Conservation (phyloP, 805 yeast genomes). For the Wickerhamomyces bisporus region DNA sequence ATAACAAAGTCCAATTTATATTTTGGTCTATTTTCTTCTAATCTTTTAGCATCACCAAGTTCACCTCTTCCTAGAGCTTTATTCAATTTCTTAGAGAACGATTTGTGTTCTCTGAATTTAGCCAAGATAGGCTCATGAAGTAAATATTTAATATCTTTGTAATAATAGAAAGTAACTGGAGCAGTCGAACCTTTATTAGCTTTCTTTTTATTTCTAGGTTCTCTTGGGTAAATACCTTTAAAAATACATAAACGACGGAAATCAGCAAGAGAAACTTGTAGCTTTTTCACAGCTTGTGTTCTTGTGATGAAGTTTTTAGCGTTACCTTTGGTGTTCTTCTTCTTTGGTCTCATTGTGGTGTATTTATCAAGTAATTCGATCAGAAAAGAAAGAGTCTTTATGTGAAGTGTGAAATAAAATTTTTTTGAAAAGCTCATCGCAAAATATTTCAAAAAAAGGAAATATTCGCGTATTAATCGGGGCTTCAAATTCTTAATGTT, state of each 20-base stretch:
- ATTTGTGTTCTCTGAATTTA: slow-evolving; percentile 92
- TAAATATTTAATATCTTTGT: slow-evolving; percentile 90
- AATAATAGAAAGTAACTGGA: slow-evolving; percentile 88
- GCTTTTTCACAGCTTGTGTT: slow-evolving; percentile 86
- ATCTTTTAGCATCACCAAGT: slow-evolving; percentile 76
- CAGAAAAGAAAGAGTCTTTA: too few relatives aligned
- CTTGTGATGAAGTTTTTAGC: slow-evolving; percentile 91
- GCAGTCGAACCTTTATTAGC: slow-evolving; percentile 98
- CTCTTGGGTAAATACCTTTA: slow-evolving; percentile 97
- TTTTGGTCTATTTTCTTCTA: slow-evolving; percentile 75
- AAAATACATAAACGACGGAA: slow-evolving; percentile 95
- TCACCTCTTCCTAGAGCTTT: slow-evolving; percentile 91
- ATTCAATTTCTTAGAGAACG: slow-evolving; percentile 86
- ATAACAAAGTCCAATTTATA: slow-evolving; percentile 87
- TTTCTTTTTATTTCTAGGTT: slow-evolving; percentile 91
- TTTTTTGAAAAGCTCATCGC: slow-evolving; percentile 7
- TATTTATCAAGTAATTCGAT: slow-evolving; percentile 9
- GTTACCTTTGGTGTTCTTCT: slow-evolving; percentile 80
- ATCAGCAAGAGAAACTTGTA: slow-evolving; percentile 93
- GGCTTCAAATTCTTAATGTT: not conserved
- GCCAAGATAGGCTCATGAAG: slow-evolving; percentile 90
- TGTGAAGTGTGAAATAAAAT: slow-evolving; percentile 1
- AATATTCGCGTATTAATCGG: not conserved
- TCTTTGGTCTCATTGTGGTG: slow-evolving; percentile 49
- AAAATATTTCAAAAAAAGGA: not conserved